A percentile compares a stretch with the other conserved stretches of the same genome.
Conservation (phyloP, 2,329 filamentous ascomycete species). For the Talaromyces sp. region DNA sequence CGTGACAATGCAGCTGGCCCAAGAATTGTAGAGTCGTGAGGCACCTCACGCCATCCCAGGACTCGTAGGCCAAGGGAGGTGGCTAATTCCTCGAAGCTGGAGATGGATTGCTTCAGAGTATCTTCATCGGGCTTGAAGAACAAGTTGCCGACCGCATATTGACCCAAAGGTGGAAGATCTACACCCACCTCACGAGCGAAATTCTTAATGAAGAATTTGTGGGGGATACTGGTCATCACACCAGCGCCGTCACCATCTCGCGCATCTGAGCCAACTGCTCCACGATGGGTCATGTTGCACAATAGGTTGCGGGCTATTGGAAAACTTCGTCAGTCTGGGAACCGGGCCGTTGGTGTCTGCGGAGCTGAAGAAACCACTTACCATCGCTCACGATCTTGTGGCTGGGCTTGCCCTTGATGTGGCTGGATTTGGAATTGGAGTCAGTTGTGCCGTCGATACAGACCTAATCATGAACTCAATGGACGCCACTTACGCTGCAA, state of each 20-base stretch:
- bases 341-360: conserved; percentile 1
- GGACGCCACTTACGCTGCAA: conserved; percentile 75
- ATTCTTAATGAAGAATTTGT: conserved; percentile 98
- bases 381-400: conserved; percentile 99
- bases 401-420: conserved; percentile 95
- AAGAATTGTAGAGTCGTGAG: conserved; percentile 87
- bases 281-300: conserved; percentile 99
- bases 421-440: conserved; percentile 55
- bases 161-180: conserved; percentile 81
- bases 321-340: conserved; percentile 11
- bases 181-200: conserved; percentile 89
- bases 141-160: conserved; percentile 96
- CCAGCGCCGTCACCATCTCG: conserved; percentile 97
- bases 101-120: conserved; percentile 84
- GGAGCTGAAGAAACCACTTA: conserved; percentile 52
- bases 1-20: conserved; percentile 90
- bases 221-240: conserved; percentile 98
- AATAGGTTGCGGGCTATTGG: conserved; percentile 79
- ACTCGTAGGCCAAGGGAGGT: conserved; percentile 84
- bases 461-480: not conserved
- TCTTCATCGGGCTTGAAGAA: conserved; percentile 98
- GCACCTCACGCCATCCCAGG: conserved; percentile 94
- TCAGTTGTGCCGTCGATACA: conserved; percentile 16
- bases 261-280: conserved; percentile 95
- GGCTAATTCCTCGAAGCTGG: conserved; percentile 91